phyloP scores from a whole-genome alignment of 1,139 yeast genomes.

The Insectozyma bohioensis region DNA sequence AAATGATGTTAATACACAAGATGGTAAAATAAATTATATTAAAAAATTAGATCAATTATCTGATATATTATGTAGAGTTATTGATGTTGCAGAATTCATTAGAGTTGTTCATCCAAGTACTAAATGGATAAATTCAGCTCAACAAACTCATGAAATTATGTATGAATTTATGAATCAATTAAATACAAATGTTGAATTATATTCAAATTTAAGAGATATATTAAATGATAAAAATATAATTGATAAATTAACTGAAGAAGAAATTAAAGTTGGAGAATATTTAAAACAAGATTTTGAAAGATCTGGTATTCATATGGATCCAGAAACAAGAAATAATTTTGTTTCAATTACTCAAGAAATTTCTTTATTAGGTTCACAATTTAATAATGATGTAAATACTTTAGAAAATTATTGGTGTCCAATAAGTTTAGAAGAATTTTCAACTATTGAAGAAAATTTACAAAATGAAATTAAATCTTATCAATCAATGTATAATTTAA shows the following conservation, averaged over 20 bases:
- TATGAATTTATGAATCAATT: conserved; percentile 92
- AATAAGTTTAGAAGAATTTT: conserved; percentile 32
- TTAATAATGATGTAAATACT: conserved; percentile 57
- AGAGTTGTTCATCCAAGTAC: conserved; percentile 83
- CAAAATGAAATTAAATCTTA: conserved; percentile 27
- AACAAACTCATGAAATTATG: conserved; percentile 82
- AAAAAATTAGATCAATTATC: conserved; percentile 77
- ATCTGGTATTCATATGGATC: conserved; percentile 85
- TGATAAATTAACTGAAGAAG: conserved; percentile 59
- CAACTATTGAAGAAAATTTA: conserved; percentile 21
- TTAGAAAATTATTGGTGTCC: conserved; percentile 41
- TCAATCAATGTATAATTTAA: conserved; percentile 23
- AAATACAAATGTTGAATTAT: conserved; percentile 80
- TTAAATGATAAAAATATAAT: conserved; percentile 43
- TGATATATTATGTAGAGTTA: conserved; percentile 87
- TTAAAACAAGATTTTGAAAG: conserved; percentile 83
- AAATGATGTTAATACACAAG: conserved; percentile 38
- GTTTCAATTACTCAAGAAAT: conserved; percentile 80
- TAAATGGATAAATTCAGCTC: conserved; percentile 77
- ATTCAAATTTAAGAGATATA: conserved; percentile 55
- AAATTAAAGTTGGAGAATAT: conserved; percentile 76
- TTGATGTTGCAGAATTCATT: conserved; percentile 91
- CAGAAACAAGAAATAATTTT: conserved; percentile 63
- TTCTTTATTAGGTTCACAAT: conserved; percentile 79
- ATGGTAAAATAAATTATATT: conserved; percentile 56